Evolutionary conservation across 2,329 filamentous ascomycete species (phyloP).

Genomic region (Iodosphaeria phyllophila): DNA sequence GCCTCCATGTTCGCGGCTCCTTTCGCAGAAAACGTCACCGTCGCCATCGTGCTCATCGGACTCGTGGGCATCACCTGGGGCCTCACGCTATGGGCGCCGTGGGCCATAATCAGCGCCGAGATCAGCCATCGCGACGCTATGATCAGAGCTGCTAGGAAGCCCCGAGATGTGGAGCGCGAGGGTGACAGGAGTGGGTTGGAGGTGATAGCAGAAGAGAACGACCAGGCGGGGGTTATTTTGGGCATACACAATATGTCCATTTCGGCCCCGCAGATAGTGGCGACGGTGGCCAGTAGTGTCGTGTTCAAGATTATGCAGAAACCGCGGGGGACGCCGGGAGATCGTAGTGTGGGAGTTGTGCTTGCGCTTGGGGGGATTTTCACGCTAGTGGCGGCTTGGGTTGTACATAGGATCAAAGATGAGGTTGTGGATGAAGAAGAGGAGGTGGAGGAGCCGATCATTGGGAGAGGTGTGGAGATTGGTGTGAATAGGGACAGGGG

Average conservation of each 20-base stretch:
- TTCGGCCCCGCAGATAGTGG: conserved; percentile 77
- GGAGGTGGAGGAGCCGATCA: conserved; percentile 16
- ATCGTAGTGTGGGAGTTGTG: conserved; percentile 75
- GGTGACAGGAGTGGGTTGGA: too few species aligned
- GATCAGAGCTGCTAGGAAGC: conserved; percentile 20
- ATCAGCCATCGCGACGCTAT: conserved; percentile 63
- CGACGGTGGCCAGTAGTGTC: conserved; percentile 64
- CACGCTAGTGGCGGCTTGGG: conserved; percentile 57
- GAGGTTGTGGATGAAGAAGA: conserved; percentile 24
- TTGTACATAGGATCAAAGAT: conserved; percentile 50
- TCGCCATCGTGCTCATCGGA: conserved; percentile 60
- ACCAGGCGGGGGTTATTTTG: conserved; percentile 76
- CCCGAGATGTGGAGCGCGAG: conserved; percentile 18
- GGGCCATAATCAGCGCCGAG: conserved; percentile 85
- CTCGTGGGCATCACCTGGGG: conserved; percentile 85
- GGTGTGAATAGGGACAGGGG: conserved; percentile 23
- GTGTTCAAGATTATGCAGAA: conserved; percentile 82
- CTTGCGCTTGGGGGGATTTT: conserved; percentile 68
- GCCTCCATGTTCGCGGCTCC: conserved; percentile 69
- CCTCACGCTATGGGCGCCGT: conserved; percentile 83
- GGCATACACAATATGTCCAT: conserved; percentile 95
- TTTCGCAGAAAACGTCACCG: conserved; percentile 50
- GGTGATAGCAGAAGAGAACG: conserved; percentile 42
- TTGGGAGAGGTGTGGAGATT: conserved; percentile 11
- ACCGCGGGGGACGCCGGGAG: conserved; percentile 64